Conservation (phyloP, 164 flowering plant species). For the Akebia trifoliata region DNA sequence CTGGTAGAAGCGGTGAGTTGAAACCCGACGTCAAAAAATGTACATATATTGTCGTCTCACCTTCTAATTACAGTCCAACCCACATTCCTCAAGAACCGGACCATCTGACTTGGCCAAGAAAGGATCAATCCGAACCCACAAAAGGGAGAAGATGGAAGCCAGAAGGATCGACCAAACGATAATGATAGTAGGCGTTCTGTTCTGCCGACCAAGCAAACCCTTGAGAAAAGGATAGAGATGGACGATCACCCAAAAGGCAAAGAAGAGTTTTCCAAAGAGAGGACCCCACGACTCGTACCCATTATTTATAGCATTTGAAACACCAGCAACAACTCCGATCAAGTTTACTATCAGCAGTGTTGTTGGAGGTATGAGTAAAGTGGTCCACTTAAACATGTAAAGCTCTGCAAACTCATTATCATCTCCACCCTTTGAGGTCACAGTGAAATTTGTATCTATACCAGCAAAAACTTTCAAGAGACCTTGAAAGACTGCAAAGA, state of each 20-base stretch:
- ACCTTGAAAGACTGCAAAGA: conserved; percentile 64
- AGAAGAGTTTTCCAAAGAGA: conserved; percentile 56
- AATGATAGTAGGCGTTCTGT: conserved; percentile 56
- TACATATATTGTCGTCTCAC: too few species aligned
- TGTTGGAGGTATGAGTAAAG: conserved; percentile 59
- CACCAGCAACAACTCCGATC: conserved; percentile 58
- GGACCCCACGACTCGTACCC: conserved; percentile 78
- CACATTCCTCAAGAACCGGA: conserved; percentile 50
- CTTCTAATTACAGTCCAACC: conserved; percentile 45
- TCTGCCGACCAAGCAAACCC: conserved; percentile 54
- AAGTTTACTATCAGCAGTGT: conserved; percentile 53
- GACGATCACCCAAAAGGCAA: conserved; percentile 63
- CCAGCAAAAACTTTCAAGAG: conserved; percentile 64
- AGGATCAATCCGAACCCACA: conserved; percentile 68
- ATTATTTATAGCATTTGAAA: conserved; percentile 58
- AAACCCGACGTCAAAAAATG: conserved; percentile 11
- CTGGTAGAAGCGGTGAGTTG: conserved; percentile 10
- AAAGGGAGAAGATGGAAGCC: conserved; percentile 59
- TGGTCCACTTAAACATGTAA: conserved; percentile 61
- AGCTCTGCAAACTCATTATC: conserved; percentile 51
- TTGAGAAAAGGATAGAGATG: conserved; percentile 69
- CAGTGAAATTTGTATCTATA: conserved; percentile 52
- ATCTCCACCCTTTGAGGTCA: conserved; percentile 58
- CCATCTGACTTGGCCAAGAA: conserved; percentile 47
- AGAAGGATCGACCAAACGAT: conserved; percentile 64